Evolutionary conservation across 768 basidiomycete genomes (phyloP), one percentile per base, ranked within the genome.

Genomic region (Kwoniella shandongensis): DNA sequence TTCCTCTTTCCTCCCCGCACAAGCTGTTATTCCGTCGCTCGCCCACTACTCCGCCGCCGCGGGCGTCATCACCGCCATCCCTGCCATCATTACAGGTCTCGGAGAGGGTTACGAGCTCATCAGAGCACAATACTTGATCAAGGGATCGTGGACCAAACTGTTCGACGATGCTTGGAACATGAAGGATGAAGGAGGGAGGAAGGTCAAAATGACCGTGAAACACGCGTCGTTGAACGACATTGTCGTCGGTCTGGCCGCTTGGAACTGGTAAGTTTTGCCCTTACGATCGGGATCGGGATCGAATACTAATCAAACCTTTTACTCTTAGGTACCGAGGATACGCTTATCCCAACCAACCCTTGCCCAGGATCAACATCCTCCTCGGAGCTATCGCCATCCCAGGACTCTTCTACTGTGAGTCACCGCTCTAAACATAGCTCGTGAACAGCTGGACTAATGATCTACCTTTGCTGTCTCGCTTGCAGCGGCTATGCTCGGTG

Each of bases 81-180:
- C 76, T 2, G 63, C 74, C 1, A 57, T 78, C 41, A 55, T 68
- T 22, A 75, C 75, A 0, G 77, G 77, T 23, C 17, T 72, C 7
- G 60, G 60, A 1, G 77, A 78, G 57, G 68, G 70, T 22, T 73
- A 74, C 59, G 73, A 70, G 44, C 63, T 77, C 18, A 49, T 59
- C 39, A 41, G 61, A 20, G 47, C 35, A 10, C 47, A 69, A 56
- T 67, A 63, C 53, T 47, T 65, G 23, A 56, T 50, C 1, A 69
- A 73, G 54, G 69, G 73, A 4, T 50, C 56, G 44, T 61, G 66
- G 62, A 63, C 57, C 44, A 59, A 60, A 22, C 60, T 65, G 36
- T 46, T 65, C 46, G 56, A 59, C 18, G 61, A 65, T 25, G 64
- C 63, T 11, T 61, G 52, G 56, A 57, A 59, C 35, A 54, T 61